Conservation (phyloP, 2,329 filamentous ascomycete species). For the Rosellinia necatrix region DNA sequence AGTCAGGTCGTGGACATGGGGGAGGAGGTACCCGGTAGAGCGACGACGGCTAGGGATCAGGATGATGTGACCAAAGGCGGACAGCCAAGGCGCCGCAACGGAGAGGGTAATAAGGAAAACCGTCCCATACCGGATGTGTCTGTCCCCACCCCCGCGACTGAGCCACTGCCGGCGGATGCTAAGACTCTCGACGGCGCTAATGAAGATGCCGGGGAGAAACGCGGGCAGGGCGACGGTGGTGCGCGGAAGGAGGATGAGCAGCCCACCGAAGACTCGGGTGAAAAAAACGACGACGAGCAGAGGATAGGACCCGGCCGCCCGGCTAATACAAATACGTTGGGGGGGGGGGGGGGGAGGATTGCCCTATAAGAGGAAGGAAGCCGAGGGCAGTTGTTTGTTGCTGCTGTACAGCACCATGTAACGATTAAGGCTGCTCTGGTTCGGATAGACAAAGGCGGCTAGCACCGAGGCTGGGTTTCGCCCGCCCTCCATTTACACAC, state of each 20-base stretch:
- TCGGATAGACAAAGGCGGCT: constrained; percentile 7
- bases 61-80: constrained; percentile 37
- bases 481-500: constrained; percentile 4
- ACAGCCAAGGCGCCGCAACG: constrained; percentile 31
- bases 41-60: constrained; percentile 31
- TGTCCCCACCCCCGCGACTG: background rate
- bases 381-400: background rate
- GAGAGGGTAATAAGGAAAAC: constrained; percentile 54
- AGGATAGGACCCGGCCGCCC: background rate
- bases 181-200: background rate
- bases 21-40: constrained; percentile 31
- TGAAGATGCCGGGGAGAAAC: background rate
- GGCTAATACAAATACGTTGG: background rate
- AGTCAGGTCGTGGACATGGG: constrained; percentile 42
- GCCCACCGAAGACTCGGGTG: background rate
- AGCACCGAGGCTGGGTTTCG: constrained; percentile 13
- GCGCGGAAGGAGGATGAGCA: constrained; percentile 11
- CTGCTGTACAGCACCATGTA: background rate
- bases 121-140: constrained; percentile 30
- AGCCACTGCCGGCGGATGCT: background rate
- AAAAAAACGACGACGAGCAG: background rate
- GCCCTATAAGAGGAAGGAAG: background rate
- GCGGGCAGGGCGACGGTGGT: constrained; percentile 12
- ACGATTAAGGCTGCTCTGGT: background rate
- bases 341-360: background rate